A percentile compares a stretch with the other conserved stretches of the same genome.
These are phyloP conservation scores for Coniosporium apollinis DNA, from an alignment of 495 filamentous ascomycete genomes.

Conservation along the genomic window DNA sequence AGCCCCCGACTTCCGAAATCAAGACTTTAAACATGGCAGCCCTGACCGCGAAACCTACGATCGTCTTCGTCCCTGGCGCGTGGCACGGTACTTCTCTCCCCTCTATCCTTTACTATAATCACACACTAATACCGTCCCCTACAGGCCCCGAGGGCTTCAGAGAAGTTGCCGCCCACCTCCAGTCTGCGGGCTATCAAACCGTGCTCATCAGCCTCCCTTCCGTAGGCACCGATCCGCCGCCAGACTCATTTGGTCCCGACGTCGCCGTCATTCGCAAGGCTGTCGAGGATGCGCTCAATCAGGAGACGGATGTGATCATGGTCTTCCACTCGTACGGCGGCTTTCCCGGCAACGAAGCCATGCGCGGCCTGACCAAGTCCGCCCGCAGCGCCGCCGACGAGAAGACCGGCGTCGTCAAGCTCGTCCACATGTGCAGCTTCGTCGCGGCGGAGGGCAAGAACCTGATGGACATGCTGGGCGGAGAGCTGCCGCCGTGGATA, in stretches of 20 bases:
- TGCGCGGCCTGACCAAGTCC: constrained; percentile 22
- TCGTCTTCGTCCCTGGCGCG: constrained; percentile 14
- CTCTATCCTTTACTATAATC: constrained; percentile 1
- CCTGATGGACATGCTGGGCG: constrained; percentile 6
- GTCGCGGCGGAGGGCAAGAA: constrained; percentile 9
- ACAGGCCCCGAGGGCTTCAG: constrained; percentile 1
- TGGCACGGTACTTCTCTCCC: constrained; percentile 7
- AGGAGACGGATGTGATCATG: constrained; percentile 21
- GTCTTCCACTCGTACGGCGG: constrained; percentile 27
- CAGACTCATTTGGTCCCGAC: constrained; percentile 2
- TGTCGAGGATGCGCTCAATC: constrained; percentile 7
- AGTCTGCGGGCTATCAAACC: constrained; percentile 9
- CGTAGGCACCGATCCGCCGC: constrained; percentile 3
- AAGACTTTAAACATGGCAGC: neutral
- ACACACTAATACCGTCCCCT: neutral
- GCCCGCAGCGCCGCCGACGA: constrained; percentile 21
- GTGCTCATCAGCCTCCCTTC: constrained; percentile 3
- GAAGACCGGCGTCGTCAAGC: constrained; percentile 27
- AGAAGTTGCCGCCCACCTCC: constrained; percentile 2
- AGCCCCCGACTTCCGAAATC: too few relatives aligned
- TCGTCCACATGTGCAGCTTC: constrained; percentile 31
- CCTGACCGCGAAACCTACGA: constrained; percentile 6
- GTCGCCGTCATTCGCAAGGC: neutral
- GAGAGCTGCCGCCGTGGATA: constrained; percentile 6
- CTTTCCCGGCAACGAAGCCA: constrained; percentile 21